phyloP scores from a whole-genome alignment of 306 rosid species.

The Rubus idaeus region DNA sequence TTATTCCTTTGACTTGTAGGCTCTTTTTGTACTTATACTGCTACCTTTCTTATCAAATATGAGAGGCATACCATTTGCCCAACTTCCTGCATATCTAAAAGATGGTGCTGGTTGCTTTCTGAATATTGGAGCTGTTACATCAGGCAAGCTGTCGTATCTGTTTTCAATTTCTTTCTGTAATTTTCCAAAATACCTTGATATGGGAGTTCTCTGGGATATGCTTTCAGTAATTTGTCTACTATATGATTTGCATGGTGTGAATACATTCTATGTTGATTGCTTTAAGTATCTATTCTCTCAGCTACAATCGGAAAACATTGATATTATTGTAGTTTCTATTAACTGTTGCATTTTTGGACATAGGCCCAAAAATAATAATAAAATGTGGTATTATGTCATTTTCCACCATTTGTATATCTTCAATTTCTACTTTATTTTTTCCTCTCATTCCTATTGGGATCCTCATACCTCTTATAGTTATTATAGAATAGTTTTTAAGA shows the following conservation, averaged over 20 bases:
- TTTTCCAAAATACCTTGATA: background rate
- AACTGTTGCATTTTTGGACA: too few species aligned
- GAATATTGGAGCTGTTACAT: slow-evolving; percentile 55
- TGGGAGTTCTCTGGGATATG: background rate
- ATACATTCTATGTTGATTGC: background rate
- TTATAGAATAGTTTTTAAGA: background rate
- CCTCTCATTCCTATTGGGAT: background rate
- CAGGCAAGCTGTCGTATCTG: slow-evolving; percentile 40
- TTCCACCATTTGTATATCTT: background rate
- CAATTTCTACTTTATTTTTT: background rate
- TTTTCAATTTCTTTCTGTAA: slow-evolving; percentile 4
- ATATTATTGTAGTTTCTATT: background rate
- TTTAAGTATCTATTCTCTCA: background rate
- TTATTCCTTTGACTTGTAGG: slow-evolving; percentile 40
- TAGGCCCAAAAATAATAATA: too few species aligned
- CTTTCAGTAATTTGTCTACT: too few species aligned
- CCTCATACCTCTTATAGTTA: background rate
- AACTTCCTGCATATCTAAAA: slow-evolving; percentile 79
- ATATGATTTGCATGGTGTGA: background rate
- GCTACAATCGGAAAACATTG: background rate
- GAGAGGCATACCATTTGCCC: slow-evolving; percentile 69
- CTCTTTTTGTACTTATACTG: slow-evolving; percentile 69
- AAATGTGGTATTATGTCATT: background rate
- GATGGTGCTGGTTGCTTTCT: slow-evolving; percentile 79
- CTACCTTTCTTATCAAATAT: slow-evolving; percentile 70